Evolutionary conservation across 345 rosid genomes (phyloP).

Genomic region (Mangifera indica): DNA sequence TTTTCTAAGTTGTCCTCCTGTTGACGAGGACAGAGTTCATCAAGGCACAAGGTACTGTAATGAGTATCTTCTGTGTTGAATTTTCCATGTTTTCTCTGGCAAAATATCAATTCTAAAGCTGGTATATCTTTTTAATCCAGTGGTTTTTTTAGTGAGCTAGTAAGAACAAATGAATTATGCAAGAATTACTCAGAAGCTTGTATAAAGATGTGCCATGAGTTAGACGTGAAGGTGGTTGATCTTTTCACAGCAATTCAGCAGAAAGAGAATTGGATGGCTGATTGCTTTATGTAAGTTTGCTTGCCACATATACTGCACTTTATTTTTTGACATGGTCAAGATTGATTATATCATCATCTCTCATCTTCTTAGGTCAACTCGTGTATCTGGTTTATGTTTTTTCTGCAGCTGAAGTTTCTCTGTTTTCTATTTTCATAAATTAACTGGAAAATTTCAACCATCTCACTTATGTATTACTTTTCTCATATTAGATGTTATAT

Average conservation of each 20-base stretch:
- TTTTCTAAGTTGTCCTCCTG: slow-evolving; percentile 84
- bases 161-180: slow-evolving; percentile 88
- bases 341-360: not conserved
- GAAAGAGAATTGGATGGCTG: slow-evolving; percentile 56
- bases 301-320: not conserved
- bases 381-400: not conserved
- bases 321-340: slow-evolving; percentile 1
- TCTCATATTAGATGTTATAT: not conserved
- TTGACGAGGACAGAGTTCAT: slow-evolving; percentile 69
- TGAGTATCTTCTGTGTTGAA: slow-evolving; percentile 11
- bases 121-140: slow-evolving; percentile 36
- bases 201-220: slow-evolving; percentile 64
- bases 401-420: not conserved
- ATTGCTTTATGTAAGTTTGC: slow-evolving; percentile 80
- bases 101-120: slow-evolving; percentile 1
- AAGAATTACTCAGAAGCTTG: slow-evolving; percentile 78
- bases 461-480: not conserved
- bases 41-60: slow-evolving; percentile 54
- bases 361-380: not conserved
- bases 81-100: not conserved
- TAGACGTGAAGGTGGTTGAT: slow-evolving; percentile 66
- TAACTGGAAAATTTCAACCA: not conserved
- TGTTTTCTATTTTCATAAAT: not conserved
- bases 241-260: slow-evolving; percentile 70
- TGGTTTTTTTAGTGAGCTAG: slow-evolving; percentile 62